A percentile compares a stretch with the other conserved stretches of the same genome.
Evolutionary conservation across 1,284 basidiomycete species (phyloP).

Genomic region (Boletus smithii): DNA sequence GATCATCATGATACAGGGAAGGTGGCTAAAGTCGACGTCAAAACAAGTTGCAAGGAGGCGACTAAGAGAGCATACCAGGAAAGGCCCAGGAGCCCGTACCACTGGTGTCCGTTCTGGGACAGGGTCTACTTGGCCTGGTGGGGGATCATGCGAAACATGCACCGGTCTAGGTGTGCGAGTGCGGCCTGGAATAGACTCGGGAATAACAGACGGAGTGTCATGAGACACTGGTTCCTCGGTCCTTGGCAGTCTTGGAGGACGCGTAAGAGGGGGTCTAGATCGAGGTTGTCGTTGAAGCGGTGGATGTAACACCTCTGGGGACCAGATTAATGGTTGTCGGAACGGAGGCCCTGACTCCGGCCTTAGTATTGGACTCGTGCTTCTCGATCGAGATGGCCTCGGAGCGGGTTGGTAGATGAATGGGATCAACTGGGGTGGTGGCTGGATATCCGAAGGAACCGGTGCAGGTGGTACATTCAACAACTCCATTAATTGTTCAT

Average conservation of each 20-base stretch:
- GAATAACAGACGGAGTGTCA: constrained; percentile 15
- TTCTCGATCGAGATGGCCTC: constrained; percentile 41
- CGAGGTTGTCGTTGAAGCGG: constrained; percentile 11
- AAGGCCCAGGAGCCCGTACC: constrained; percentile 23
- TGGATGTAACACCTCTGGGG: constrained; percentile 19
- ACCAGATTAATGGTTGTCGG: constrained; percentile 14
- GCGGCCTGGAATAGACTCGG: constrained; percentile 1
- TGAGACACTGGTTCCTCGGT: not conserved
- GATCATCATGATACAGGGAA: constrained; percentile 15
- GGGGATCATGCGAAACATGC: constrained; percentile 6
- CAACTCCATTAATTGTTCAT: constrained; percentile 59
- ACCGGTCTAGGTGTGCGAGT: constrained; percentile 11
- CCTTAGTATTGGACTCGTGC: constrained; percentile 38
- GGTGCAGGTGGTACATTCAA: constrained; percentile 43
- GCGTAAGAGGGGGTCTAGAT: constrained; percentile 12
- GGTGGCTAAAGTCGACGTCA: constrained; percentile 19
- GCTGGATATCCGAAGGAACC: constrained; percentile 41
- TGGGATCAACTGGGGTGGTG: constrained; percentile 51
- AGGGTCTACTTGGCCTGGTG: constrained; percentile 13
- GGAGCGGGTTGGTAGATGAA: constrained; percentile 52
- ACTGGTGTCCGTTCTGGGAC: constrained; percentile 19
- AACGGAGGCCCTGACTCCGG: constrained; percentile 24
- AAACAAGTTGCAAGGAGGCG: not conserved
- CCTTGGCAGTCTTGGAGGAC: not conserved
- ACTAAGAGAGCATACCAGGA: constrained; percentile 18